Conservation (phyloP, 2,329 filamentous ascomycete species). For the Knufia petricola region DNA sequence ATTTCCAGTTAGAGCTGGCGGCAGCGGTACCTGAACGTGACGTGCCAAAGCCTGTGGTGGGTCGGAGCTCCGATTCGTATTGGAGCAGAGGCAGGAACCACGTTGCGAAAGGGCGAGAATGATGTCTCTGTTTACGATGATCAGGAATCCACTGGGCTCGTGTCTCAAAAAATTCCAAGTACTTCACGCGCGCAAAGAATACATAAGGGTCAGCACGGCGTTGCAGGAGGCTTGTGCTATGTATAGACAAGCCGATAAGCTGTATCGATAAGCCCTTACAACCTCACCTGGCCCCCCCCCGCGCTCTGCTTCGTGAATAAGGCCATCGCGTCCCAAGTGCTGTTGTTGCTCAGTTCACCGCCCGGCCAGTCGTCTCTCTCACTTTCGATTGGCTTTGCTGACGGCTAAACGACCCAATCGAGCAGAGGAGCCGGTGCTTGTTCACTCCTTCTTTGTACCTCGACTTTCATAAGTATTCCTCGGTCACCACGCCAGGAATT, state of each 20-base stretch:
- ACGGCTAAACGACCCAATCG: neutral
- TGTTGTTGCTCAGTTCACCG: neutral
- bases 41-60: neutral
- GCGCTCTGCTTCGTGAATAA: neutral
- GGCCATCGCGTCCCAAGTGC: neutral
- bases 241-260: neutral
- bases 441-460: neutral
- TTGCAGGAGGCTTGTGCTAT: neutral
- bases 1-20: neutral
- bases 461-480: neutral
- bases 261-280: constrained; percentile 1
- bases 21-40: constrained; percentile 2
- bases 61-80: neutral
- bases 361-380: neutral
- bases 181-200: neutral
- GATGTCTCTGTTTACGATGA: neutral
- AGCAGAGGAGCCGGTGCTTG: neutral
- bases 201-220: neutral
- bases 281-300: neutral
- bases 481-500: neutral
- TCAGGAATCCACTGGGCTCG: neutral
- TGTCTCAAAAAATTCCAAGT: neutral
- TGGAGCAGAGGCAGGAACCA: neutral
- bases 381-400: neutral
- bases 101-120: neutral